Conservation (phyloP, 2,329 filamentous ascomycete species). For the Teratosphaeria pseudoeucalypti region DNA sequence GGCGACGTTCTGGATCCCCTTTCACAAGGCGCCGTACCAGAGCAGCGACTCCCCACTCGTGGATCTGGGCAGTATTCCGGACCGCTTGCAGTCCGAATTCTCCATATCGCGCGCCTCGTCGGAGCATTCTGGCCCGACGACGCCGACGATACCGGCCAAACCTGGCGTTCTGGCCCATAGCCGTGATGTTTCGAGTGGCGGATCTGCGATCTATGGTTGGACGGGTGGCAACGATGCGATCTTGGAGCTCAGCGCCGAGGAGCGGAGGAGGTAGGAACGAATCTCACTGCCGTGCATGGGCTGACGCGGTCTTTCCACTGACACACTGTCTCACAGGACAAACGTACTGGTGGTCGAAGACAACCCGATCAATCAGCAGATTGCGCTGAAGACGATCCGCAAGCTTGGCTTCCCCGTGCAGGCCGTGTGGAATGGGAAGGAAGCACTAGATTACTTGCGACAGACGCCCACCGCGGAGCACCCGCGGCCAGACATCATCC, state of each 20-base stretch:
- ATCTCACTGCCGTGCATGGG: background rate
- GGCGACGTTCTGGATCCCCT: slow-evolving; percentile 68
- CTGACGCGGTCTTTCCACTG: background rate
- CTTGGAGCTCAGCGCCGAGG: slow-evolving; percentile 44
- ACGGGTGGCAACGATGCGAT: slow-evolving; percentile 19
- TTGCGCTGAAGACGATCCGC: slow-evolving; percentile 62
- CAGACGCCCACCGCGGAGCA: slow-evolving; percentile 31
- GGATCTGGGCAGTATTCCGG: slow-evolving; percentile 54
- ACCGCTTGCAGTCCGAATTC: slow-evolving; percentile 49
- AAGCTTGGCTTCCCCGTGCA: slow-evolving; percentile 62
- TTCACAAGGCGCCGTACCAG: slow-evolving; percentile 56
- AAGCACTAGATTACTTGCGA: slow-evolving; percentile 62
- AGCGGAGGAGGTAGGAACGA: slow-evolving; percentile 38
- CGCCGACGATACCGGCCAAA: slow-evolving; percentile 15
- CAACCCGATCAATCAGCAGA: slow-evolving; percentile 54
- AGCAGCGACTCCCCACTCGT: slow-evolving; percentile 43
- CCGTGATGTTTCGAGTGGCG: slow-evolving; percentile 10
- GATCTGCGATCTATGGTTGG: background rate
- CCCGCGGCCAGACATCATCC: slow-evolving; percentile 59
- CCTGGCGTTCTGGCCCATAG: slow-evolving; percentile 3
- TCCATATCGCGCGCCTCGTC: slow-evolving; percentile 57
- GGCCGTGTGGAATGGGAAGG: slow-evolving; percentile 68
- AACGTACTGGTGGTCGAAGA: slow-evolving; percentile 74
- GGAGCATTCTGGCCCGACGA: slow-evolving; percentile 42
- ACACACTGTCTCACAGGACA: slow-evolving; percentile 27